These are phyloP conservation scores for Mycena indigotica DNA, from an alignment of 768 basidiomycete genomes.

Conservation along the genomic window DNA sequence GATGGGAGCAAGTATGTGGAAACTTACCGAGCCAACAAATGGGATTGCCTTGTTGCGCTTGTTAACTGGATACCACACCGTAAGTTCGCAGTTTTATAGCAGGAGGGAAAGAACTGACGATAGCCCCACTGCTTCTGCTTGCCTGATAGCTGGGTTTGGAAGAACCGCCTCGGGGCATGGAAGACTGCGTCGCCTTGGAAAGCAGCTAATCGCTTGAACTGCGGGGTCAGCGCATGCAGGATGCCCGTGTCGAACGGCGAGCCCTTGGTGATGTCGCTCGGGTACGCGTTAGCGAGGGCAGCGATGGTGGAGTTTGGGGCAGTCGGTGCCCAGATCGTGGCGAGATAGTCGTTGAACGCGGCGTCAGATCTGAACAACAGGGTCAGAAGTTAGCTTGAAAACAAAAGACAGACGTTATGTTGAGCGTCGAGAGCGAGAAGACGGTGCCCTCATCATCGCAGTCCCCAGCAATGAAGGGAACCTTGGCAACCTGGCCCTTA, in stretches of 20 bases:
- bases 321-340: constrained; percentile 21
- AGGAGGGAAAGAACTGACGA: constrained; percentile 24
- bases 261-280: constrained; percentile 28
- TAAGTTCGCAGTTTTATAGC: no score
- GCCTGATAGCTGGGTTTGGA: constrained; percentile 41
- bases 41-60: constrained; percentile 35
- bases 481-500: constrained; percentile 45
- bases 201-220: constrained; percentile 26
- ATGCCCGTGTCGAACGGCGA: constrained; percentile 22
- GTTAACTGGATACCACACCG: constrained; percentile 28
- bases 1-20: no score
- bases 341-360: constrained; percentile 14
- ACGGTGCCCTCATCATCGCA: constrained; percentile 64
- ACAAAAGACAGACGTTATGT: constrained; percentile 28
- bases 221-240: constrained; percentile 15
- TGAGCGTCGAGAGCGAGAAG: constrained; percentile 48
- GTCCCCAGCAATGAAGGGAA: constrained; percentile 54
- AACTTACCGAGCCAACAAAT: constrained; percentile 39
- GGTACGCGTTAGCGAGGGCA: constrained; percentile 33
- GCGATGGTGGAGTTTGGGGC: constrained; percentile 23
- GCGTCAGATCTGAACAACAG: constrained; percentile 25
- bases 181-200: constrained; percentile 49
- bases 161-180: constrained; percentile 54
- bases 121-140: constrained; percentile 43
- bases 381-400: neutral